Percentiles rank a stretch among this genome's conserved stretches.
phyloP scores from a whole-genome alignment of 257 asterid species.

The Plantago elongata region DNA sequence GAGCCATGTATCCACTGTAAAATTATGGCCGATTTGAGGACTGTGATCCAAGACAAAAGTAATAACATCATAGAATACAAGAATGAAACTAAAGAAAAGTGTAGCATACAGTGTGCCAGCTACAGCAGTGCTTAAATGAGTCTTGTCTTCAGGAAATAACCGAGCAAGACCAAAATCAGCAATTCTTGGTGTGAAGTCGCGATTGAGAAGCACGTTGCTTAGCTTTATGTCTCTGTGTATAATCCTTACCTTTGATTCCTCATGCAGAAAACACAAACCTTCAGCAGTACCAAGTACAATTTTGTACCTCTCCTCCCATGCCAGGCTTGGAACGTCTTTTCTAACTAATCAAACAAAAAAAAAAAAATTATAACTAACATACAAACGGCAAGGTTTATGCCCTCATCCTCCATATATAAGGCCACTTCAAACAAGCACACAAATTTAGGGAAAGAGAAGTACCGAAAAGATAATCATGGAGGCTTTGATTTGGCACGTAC shows the following conservation, averaged over 20 bases:
- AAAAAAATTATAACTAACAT: background rate
- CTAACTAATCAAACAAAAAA: constrained; percentile 31
- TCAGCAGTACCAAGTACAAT: constrained; percentile 61
- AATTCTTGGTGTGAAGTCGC: constrained; percentile 48
- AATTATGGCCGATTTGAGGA: background rate
- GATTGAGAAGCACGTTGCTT: constrained; percentile 58
- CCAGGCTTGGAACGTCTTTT: constrained; percentile 36
- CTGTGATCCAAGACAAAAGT: background rate
- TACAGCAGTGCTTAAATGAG: constrained; percentile 59
- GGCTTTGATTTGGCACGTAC: constrained; percentile 66
- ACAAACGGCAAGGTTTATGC: background rate
- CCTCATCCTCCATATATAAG: background rate
- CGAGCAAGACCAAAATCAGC: constrained; percentile 80
- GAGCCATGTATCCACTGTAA: constrained; percentile 79
- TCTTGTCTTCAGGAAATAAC: constrained; percentile 52
- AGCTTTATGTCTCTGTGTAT: constrained; percentile 67
- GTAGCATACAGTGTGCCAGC: constrained; percentile 73
- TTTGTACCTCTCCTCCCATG: constrained; percentile 50
- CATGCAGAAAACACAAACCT: constrained; percentile 69
- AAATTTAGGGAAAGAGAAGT: constrained; percentile 15
- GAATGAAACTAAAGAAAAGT: background rate
- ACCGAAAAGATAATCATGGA: constrained; percentile 58
- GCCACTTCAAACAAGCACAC: background rate
- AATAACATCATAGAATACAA: background rate
- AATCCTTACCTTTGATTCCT: constrained; percentile 37